Conservation (phyloP, 805 yeast genomes). For the Wickerhamiella brachini region DNA sequence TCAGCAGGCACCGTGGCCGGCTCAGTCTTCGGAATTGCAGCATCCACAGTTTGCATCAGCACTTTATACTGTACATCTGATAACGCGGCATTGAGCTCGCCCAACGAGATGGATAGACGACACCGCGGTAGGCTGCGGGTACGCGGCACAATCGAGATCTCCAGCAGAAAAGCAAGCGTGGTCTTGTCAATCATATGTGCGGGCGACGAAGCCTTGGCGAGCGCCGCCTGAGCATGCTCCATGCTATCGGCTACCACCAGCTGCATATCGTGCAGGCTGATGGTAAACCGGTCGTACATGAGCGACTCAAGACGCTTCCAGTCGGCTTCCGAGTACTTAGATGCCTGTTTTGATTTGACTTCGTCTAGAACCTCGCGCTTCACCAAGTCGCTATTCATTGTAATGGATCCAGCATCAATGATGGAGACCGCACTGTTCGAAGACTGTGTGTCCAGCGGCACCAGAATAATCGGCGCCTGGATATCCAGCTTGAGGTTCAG, state of each 20-base stretch:
- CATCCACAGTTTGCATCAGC: slow-evolving; percentile 62
- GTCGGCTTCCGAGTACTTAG: slow-evolving; percentile 45
- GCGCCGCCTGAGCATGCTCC: slow-evolving; percentile 29
- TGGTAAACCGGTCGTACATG: slow-evolving; percentile 79
- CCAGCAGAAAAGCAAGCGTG: slow-evolving; percentile 58
- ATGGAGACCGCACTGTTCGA: slow-evolving; percentile 82
- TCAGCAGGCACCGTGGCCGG: not conserved
- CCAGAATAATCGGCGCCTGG: slow-evolving; percentile 81
- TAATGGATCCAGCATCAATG: slow-evolving; percentile 91
- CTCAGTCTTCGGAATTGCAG: slow-evolving; percentile 43
- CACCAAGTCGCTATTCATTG: slow-evolving; percentile 58
- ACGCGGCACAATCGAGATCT: slow-evolving; percentile 73
- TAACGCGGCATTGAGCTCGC: slow-evolving; percentile 53
- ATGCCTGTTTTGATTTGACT: slow-evolving; percentile 45
- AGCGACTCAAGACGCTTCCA: slow-evolving; percentile 62
- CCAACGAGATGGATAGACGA: slow-evolving; percentile 64
- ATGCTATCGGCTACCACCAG: slow-evolving; percentile 29
- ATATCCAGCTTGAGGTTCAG: slow-evolving; percentile 72
- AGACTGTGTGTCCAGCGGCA: slow-evolving; percentile 58
- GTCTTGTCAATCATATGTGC: slow-evolving; percentile 63
- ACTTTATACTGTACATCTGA: slow-evolving; percentile 87
- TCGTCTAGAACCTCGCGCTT: slow-evolving; percentile 46
- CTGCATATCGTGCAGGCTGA: slow-evolving; percentile 74
- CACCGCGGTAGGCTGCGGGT: slow-evolving; percentile 61
- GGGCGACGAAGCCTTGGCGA: slow-evolving; percentile 32